A percentile compares a stretch with the other conserved stretches of the same genome.
phyloP scores from a whole-genome alignment of 306 rosid genomes.

The Prunus mume region DNA sequence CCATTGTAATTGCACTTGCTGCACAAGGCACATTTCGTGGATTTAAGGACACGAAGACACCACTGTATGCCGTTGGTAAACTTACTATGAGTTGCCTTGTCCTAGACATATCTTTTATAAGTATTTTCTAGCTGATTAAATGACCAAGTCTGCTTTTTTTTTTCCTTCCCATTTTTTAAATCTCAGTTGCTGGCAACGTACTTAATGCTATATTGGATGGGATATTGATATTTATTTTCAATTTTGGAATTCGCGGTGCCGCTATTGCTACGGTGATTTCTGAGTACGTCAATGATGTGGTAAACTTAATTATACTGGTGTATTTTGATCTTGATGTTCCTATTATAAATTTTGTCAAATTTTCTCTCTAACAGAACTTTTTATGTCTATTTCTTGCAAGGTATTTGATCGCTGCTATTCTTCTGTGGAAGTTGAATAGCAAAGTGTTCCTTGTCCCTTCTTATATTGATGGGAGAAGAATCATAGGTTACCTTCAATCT shows the following conservation, averaged over 20 bases:
- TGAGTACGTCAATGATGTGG: slow-evolving; percentile 91
- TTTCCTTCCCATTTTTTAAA: not conserved
- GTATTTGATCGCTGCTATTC: slow-evolving; percentile 76
- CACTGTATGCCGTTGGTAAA: slow-evolving; percentile 87
- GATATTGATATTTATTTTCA: slow-evolving; percentile 58
- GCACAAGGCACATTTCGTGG: slow-evolving; percentile 98
- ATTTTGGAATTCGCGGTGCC: slow-evolving; percentile 83
- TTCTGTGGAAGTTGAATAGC: slow-evolving; percentile 72
- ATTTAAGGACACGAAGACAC: slow-evolving; percentile 85
- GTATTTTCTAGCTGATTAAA: slow-evolving; percentile 8
- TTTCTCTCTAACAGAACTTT: slow-evolving; percentile 27
- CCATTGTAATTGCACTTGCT: slow-evolving; percentile 86
- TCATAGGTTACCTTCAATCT: slow-evolving; percentile 73
- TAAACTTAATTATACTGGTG: slow-evolving; percentile 56
- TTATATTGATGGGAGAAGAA: slow-evolving; percentile 59
- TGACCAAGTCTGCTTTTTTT: slow-evolving; percentile 25
- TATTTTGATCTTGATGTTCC: slow-evolving; percentile 30
- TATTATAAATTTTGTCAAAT: slow-evolving; percentile 14
- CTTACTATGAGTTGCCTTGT: not conserved
- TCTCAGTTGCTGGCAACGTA: slow-evolving; percentile 74
- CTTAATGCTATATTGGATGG: slow-evolving; percentile 73
- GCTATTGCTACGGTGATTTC: slow-evolving; percentile 83
- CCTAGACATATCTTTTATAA: not conserved
- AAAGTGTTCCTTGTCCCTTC: slow-evolving; percentile 55
- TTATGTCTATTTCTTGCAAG: slow-evolving; percentile 42